Percentiles rank a stretch among this genome's conserved stretches.
Evolutionary conservation across 129 eudicot genomes (phyloP).

Genomic region (Flaveria linearis): DNA sequence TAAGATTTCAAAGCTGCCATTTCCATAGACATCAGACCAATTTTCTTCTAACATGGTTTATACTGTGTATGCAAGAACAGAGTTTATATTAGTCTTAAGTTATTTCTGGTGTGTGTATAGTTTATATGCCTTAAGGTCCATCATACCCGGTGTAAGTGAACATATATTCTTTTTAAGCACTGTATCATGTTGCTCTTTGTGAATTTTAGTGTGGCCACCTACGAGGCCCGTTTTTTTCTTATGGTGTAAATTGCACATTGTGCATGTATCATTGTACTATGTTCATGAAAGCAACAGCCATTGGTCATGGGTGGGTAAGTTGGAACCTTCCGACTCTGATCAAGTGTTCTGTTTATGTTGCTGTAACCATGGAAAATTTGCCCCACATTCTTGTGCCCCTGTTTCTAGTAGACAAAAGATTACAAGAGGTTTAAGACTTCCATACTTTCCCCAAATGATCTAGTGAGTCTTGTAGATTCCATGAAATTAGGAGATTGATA

Average conservation of each 20-base stretch:
- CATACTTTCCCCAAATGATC: too few species aligned
- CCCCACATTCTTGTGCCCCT: too few species aligned
- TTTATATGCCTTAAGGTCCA: conserved; percentile 4
- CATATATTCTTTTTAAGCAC: background rate
- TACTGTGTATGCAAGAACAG: conserved; percentile 25
- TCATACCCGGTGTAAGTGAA: background rate
- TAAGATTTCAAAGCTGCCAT: conserved; percentile 21
- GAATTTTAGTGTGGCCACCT: too few species aligned
- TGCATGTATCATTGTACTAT: background rate
- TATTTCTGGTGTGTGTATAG: conserved; percentile 20
- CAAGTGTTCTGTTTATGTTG: too few species aligned
- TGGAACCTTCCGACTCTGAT: too few species aligned
- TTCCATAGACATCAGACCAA: conserved; percentile 16
- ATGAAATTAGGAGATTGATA: too few species aligned
- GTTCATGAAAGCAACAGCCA: too few species aligned
- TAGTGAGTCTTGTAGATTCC: too few species aligned
- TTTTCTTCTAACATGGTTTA: conserved; percentile 6
- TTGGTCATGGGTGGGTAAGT: too few species aligned
- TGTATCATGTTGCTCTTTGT: background rate
- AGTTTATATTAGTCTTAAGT: conserved; percentile 25
- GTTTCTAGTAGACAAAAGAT: too few species aligned
- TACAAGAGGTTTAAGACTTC: too few species aligned
- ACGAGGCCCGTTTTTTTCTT: background rate
- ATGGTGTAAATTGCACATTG: background rate
- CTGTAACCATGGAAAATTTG: too few species aligned